A percentile compares a stretch with the other conserved stretches of the same genome.
Conservation (phyloP, 2,329 filamentous ascomycete genomes). For the Teratosphaeria nubilosa region DNA sequence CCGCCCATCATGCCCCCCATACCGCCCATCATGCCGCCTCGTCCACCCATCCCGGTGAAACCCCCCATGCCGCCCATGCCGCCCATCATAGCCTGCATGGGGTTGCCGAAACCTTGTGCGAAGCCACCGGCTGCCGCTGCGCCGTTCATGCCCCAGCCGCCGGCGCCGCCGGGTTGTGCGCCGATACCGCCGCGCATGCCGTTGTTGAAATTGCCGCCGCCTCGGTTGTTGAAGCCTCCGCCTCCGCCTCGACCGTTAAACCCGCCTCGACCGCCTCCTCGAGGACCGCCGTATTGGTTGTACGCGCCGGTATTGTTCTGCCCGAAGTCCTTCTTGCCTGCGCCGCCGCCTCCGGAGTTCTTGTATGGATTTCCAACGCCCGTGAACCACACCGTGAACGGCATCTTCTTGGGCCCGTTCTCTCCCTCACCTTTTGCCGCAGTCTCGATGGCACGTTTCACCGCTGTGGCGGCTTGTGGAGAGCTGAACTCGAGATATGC, state of each 20-base stretch:
- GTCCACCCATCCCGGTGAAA: conserved; percentile 4
- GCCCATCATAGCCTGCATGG: conserved; percentile 10
- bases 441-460: conserved; percentile 60
- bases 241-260: conserved; percentile 14
- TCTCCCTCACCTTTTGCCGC: conserved; percentile 10
- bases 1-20: conserved; percentile 20
- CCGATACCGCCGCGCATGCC: conserved; percentile 3
- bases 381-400: conserved; percentile 10
- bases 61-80: conserved; percentile 9
- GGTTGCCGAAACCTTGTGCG: conserved; percentile 2
- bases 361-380: conserved; percentile 64
- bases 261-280: conserved; percentile 21
- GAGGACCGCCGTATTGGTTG: conserved; percentile 30
- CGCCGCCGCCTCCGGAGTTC: conserved; percentile 51
- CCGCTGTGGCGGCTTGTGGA: conserved; percentile 73
- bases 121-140: conserved; percentile 3
- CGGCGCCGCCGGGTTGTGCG: conserved; percentile 3
- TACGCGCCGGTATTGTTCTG: conserved; percentile 12
- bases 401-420: conserved; percentile 9
- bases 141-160: not conserved
- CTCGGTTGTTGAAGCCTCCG: conserved; percentile 1
- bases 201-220: conserved; percentile 6
- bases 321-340: conserved; percentile 9
- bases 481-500: conserved; percentile 79
- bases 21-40: conserved; percentile 16